Conservation (phyloP, 164 flowering plant genomes). For the Cinnamomum chago region DNA sequence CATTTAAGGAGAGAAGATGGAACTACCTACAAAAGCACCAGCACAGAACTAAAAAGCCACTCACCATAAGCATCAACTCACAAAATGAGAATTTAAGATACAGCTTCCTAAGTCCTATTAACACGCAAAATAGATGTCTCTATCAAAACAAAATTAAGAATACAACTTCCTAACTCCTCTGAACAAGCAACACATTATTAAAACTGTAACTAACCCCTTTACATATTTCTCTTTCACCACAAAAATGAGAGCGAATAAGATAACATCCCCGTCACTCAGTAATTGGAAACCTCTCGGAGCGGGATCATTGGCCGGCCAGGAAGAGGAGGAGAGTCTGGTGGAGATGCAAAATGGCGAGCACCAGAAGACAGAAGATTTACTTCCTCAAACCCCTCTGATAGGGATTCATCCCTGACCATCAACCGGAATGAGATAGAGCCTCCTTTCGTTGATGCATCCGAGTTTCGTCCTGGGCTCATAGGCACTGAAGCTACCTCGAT, state of each 20-base stretch:
- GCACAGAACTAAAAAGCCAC: not conserved
- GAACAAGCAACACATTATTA: slow-evolving; percentile 18
- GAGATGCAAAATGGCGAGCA: slow-evolving; percentile 15
- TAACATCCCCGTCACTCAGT: not conserved
- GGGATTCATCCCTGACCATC: slow-evolving; percentile 43
- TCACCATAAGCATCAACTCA: not conserved
- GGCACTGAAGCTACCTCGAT: slow-evolving; percentile 30
- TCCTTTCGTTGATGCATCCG: slow-evolving; percentile 62
- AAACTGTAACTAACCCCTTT: slow-evolving; percentile 15
- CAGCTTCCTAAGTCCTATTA: not conserved
- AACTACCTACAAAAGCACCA: not conserved
- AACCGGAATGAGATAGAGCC: slow-evolving; percentile 84
- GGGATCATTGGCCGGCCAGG: slow-evolving; percentile 30
- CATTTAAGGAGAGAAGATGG: no score
- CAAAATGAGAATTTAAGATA: no score
- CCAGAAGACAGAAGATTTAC: slow-evolving; percentile 27
- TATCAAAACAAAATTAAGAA: slow-evolving; percentile 7
- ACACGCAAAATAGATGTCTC: not conserved
- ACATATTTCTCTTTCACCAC: slow-evolving; percentile 13
- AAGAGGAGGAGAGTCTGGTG: slow-evolving; percentile 32
- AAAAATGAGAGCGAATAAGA: slow-evolving; percentile 3
- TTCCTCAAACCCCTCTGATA: slow-evolving; percentile 28
- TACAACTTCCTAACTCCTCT: slow-evolving; percentile 12
- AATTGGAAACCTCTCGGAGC: slow-evolving; percentile 6
- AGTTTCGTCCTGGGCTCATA: slow-evolving; percentile 46